phyloP scores from a whole-genome alignment of 306 rosid species.

The Myrica gale region DNA sequence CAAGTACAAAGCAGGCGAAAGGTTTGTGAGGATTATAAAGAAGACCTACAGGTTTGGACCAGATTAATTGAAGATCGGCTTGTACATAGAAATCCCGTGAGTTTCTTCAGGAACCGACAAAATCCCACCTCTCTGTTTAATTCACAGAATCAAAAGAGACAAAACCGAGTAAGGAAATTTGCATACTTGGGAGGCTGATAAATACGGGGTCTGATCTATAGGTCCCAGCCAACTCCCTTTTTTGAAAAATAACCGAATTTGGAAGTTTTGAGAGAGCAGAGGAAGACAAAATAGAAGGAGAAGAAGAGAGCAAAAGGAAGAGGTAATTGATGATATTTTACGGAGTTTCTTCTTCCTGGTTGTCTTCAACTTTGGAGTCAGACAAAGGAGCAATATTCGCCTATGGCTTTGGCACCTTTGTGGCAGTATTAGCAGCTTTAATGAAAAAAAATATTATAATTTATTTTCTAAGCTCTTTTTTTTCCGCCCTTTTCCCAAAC shows the following conservation, averaged over 20 bases:
- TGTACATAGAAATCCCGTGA: slow-evolving; percentile 65
- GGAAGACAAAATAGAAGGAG: slow-evolving; percentile 52
- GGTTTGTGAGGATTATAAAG: not conserved
- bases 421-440: no score
- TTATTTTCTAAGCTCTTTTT: not conserved
- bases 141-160: slow-evolving; percentile 21
- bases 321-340: slow-evolving; percentile 15
- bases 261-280: slow-evolving; percentile 12
- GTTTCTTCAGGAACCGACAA: slow-evolving; percentile 38
- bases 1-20: not conserved
- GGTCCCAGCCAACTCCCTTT: slow-evolving; percentile 28
- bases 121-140: slow-evolving; percentile 41
- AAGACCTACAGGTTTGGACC: slow-evolving; percentile 33
- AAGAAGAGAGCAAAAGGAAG: slow-evolving; percentile 12
- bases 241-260: slow-evolving; percentile 8
- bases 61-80: slow-evolving; percentile 4
- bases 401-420: no score
- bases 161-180: slow-evolving; percentile 11
- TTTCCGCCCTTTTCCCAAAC: not conserved
- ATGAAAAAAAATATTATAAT: no score
- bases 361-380: slow-evolving; percentile 4
- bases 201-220: slow-evolving; percentile 7
- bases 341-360: slow-evolving; percentile 23
- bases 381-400: no score
- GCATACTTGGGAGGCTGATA: slow-evolving; percentile 16